Evolutionary conservation across 495 filamentous ascomycete species (phyloP).

Genomic region (Aspergillus bridgeri): DNA sequence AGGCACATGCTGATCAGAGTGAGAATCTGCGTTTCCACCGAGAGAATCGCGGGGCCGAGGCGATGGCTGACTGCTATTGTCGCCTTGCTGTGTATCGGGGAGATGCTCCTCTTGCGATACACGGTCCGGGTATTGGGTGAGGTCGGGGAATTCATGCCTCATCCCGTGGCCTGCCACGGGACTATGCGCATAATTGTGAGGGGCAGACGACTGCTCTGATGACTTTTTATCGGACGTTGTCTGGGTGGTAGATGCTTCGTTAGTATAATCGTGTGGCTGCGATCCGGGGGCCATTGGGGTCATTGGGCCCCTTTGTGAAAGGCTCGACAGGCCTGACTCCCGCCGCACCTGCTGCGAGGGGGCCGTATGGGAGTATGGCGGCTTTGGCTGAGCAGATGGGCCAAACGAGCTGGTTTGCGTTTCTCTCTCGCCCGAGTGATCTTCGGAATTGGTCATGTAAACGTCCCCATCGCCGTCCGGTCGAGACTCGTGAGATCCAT

Average conservation of each 20-base stretch:
- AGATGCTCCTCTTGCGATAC: conserved; percentile 44
- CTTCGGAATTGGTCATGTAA: conserved; percentile 48
- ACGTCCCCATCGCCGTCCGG: conserved; percentile 59
- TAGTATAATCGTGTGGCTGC: conserved; percentile 69
- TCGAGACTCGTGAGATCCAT: conserved; percentile 57
- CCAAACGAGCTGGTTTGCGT: conserved; percentile 51
- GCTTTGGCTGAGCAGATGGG: conserved; percentile 50
- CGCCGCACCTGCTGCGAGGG: conserved; percentile 51
- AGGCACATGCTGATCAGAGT: conserved; percentile 21
- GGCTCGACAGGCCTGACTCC: conserved; percentile 44
- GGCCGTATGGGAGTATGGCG: conserved; percentile 47
- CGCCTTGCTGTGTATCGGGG: conserved; percentile 43
- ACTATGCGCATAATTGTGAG: conserved; percentile 59
- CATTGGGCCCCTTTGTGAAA: conserved; percentile 68
- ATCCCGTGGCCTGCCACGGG: conserved; percentile 33
- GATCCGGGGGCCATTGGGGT: conserved; percentile 74
- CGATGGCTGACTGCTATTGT: conserved; percentile 37
- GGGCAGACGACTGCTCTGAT: conserved; percentile 41
- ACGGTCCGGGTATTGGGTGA: conserved; percentile 40
- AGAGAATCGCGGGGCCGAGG: conserved; percentile 21
- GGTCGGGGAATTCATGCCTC: conserved; percentile 34
- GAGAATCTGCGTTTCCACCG: conserved; percentile 19
- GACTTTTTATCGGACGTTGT: conserved; percentile 80
- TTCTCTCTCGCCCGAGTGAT: conserved; percentile 35
- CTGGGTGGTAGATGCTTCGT: conserved; percentile 78